Percentiles rank a stretch among this genome's conserved stretches.
phyloP scores from a whole-genome alignment of 306 rosid genomes.

The Hippophae rhamnoides region DNA sequence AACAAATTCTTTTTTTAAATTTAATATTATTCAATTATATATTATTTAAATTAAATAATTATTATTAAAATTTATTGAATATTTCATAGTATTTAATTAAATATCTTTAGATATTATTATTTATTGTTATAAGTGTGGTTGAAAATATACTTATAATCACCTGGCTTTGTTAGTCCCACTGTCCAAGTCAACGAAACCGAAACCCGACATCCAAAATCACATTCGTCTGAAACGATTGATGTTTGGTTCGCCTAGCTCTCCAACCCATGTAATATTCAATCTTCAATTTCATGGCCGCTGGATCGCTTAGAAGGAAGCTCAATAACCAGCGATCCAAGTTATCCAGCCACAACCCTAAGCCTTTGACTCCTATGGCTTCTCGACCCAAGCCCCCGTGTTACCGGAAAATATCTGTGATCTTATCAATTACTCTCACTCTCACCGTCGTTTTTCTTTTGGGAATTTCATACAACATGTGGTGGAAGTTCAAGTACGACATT shows the following conservation, averaged over 20 bases:
- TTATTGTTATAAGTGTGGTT: no score
- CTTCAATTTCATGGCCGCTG: constrained; percentile 32
- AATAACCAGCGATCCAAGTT: constrained; percentile 22
- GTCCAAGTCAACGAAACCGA: no score
- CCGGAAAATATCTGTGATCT: constrained; percentile 18
- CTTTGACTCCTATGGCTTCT: constrained; percentile 40
- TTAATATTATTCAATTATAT: no score
- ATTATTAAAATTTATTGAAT: no score
- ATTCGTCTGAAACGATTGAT: no score
- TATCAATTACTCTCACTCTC: constrained; percentile 21
- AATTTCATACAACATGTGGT: constrained; percentile 38
- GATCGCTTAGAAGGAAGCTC: constrained; percentile 42
- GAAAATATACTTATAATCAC: no score
- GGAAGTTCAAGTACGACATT: constrained; percentile 1
- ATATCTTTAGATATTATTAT: no score
- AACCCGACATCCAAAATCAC: no score
- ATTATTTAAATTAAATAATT: no score
- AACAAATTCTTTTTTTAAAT: no score
- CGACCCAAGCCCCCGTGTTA: constrained; percentile 14
- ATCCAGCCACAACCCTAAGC: constrained; percentile 4
- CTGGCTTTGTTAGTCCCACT: no score
- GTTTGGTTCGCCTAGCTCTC: not conserved
- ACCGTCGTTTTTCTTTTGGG: constrained; percentile 27
- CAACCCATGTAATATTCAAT: constrained; percentile 12
- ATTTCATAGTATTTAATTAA: no score